Percentiles rank a stretch among this genome's conserved stretches.
Evolutionary conservation across 1,139 yeast species (phyloP).

Genomic region (Geotrichum candidum): DNA sequence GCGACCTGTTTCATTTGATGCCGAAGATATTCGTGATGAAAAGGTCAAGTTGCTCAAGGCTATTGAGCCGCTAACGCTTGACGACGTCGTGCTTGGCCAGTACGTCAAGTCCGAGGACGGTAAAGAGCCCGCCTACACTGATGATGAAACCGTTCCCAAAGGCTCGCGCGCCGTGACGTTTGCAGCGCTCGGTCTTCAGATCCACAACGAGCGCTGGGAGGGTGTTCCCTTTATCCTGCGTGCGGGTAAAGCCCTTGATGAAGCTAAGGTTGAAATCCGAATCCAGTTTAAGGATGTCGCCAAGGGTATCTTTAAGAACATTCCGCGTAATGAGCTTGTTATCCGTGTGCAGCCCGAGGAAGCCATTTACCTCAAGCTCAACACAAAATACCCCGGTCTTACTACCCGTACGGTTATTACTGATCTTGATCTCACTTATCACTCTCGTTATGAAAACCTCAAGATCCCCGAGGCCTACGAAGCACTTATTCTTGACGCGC

Average conservation of each 20-base stretch:
- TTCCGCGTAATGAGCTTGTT: conserved; percentile 88
- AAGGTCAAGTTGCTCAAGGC: conserved; percentile 89
- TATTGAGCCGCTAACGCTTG: conserved; percentile 57
- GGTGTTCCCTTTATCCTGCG: conserved; percentile 94
- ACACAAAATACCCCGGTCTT: conserved; percentile 89
- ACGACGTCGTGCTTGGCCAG: conserved; percentile 80
- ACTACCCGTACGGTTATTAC: conserved; percentile 75
- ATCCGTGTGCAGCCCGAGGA: conserved; percentile 92
- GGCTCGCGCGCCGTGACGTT: conserved; percentile 82
- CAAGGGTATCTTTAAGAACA: conserved; percentile 71
- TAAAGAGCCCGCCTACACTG: conserved; percentile 79
- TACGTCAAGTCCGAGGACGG: conserved; percentile 83
- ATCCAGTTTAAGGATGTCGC: conserved; percentile 86
- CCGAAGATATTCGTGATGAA: conserved; percentile 93
- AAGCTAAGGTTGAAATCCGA: conserved; percentile 86
- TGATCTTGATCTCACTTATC: conserved; percentile 84
- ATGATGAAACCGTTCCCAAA: conserved; percentile 83
- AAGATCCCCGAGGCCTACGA: conserved; percentile 94
- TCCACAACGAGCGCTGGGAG: conserved; percentile 93
- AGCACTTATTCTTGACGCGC: conserved; percentile 84
- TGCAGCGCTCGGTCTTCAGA: conserved; percentile 75
- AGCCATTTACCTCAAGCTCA: conserved; percentile 86
- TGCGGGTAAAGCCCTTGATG: conserved; percentile 95
- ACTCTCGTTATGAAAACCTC: conserved; percentile 67
- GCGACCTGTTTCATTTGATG: conserved; percentile 81